Conservation (phyloP, 768 basidiomycete genomes). For the Pulveroboletus sp. region DNA sequence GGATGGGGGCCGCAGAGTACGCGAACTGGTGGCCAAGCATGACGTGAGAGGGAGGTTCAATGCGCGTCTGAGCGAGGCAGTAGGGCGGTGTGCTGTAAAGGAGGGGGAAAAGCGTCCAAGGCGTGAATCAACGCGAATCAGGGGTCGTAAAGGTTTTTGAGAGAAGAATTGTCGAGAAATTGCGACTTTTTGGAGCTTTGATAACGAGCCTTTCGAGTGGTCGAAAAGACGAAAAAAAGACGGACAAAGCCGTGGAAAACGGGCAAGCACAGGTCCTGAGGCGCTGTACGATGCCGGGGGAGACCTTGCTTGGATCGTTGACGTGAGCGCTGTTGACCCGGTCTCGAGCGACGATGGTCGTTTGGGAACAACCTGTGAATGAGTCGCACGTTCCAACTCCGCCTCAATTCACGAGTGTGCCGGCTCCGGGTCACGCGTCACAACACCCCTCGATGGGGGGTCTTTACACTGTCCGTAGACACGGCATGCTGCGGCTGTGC, state of each 20-base stretch:
- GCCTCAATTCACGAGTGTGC: conserved; percentile 25
- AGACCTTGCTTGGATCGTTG: conserved; percentile 5
- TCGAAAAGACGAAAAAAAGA: conserved; percentile 16
- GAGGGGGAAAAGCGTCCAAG: conserved; percentile 1
- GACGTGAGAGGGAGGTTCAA: conserved; percentile 18
- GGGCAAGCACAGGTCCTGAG: conserved; percentile 1
- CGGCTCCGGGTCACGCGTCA: conserved; percentile 22
- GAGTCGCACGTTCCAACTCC: conserved; percentile 31
- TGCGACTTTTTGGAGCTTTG: conserved; percentile 22
- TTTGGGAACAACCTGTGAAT: conserved; percentile 34
- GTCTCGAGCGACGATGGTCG: conserved; percentile 29
- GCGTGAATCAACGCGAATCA: conserved; percentile 29
- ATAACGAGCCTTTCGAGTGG: neutral
- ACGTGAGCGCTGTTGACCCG: conserved; percentile 14
- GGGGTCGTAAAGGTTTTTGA: conserved; percentile 7
- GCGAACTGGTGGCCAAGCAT: conserved; percentile 92
- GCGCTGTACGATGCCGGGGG: neutral
- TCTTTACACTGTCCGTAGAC: conserved; percentile 11
- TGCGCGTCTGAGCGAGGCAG: conserved; percentile 16
- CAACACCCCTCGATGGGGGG: neutral
- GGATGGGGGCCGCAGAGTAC: conserved; percentile 88
- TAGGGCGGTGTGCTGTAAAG: neutral
- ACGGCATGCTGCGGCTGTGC: conserved; percentile 19
- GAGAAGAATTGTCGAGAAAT: conserved; percentile 2
- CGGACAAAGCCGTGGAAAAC: conserved; percentile 12